Percentiles rank a stretch among this genome's conserved stretches.
phyloP scores from a whole-genome alignment of 352 stramenopile genomes.

The Peronospora destructor region DNA sequence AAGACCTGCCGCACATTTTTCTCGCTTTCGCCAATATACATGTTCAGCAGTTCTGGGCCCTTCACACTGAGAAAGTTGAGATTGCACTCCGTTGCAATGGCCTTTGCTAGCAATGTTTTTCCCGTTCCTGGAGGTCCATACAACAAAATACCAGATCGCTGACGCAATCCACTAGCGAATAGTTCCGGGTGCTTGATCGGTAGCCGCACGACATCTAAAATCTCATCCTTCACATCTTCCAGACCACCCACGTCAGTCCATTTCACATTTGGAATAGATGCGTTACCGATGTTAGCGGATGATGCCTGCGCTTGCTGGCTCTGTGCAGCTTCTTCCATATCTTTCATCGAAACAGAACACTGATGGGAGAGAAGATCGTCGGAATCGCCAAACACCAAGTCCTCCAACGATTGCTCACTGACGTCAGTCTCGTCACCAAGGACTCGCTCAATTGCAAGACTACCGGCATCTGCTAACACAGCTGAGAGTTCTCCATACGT shows the following conservation, averaged over 20 bases:
- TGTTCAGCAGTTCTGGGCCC: constrained; percentile 93
- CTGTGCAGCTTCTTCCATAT: constrained; percentile 55
- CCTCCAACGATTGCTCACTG: constrained; percentile 23
- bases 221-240: constrained; percentile 97
- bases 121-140: constrained; percentile 85
- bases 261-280: constrained; percentile 91
- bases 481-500: constrained; percentile 69
- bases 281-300: constrained; percentile 51
- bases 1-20: constrained; percentile 94
- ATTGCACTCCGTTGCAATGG: constrained; percentile 93
- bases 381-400: constrained; percentile 21
- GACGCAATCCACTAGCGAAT: constrained; percentile 66
- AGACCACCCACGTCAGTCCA: constrained; percentile 98
- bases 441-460: constrained; percentile 43
- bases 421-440: constrained; percentile 18
- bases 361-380: constrained; percentile 9
- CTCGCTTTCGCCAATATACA: constrained; percentile 97
- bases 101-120: constrained; percentile 94
- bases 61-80: constrained; percentile 96
- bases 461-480: constrained; percentile 56
- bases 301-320: constrained; percentile 63
- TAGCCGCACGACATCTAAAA: constrained; percentile 85
- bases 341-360: constrained; percentile 33
- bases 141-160: constrained; percentile 76
- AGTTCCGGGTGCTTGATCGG: constrained; percentile 80